Conservation (phyloP, 148 eudicot species). For the Persicaria maculosa region DNA sequence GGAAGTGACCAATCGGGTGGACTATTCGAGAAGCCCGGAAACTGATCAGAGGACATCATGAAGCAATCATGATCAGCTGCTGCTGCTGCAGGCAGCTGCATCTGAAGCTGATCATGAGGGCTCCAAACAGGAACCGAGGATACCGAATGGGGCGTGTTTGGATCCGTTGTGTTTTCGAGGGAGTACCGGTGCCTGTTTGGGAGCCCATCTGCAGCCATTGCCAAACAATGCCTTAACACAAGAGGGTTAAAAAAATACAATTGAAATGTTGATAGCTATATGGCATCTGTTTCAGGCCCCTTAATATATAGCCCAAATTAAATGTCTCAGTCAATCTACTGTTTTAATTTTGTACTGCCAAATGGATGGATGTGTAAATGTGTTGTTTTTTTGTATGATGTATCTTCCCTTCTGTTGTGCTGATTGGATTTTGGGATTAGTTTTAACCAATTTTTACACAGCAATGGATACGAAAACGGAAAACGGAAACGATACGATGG, state of each 20-base stretch:
- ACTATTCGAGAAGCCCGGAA: not conserved
- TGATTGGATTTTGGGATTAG: conserved; percentile 8
- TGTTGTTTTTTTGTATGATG: not conserved
- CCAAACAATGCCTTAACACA: not conserved
- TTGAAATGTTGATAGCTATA: not conserved
- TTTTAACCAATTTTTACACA: not conserved
- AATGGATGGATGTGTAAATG: not conserved
- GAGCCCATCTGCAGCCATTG: not conserved
- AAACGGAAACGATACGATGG: no score
- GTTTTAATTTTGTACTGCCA: not conserved
- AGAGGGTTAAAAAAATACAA: not conserved
- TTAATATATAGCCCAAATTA: not conserved
- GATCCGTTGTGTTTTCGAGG: no score
- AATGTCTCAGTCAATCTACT: not conserved
- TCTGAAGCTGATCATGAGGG: not conserved
- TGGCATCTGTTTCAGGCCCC: not conserved
- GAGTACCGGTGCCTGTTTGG: not conserved
- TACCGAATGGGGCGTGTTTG: not conserved
- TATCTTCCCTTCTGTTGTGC: not conserved
- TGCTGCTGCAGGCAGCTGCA: not conserved
- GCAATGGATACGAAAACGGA: no score
- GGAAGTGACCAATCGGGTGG: not conserved
- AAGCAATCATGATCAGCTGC: not conserved
- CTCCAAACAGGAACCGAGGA: conserved; percentile 2
- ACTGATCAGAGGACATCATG: not conserved